These are phyloP conservation scores for Eimeria falciformis DNA, from an alignment of 169 alveolate species.

Conservation along the genomic window DNA sequence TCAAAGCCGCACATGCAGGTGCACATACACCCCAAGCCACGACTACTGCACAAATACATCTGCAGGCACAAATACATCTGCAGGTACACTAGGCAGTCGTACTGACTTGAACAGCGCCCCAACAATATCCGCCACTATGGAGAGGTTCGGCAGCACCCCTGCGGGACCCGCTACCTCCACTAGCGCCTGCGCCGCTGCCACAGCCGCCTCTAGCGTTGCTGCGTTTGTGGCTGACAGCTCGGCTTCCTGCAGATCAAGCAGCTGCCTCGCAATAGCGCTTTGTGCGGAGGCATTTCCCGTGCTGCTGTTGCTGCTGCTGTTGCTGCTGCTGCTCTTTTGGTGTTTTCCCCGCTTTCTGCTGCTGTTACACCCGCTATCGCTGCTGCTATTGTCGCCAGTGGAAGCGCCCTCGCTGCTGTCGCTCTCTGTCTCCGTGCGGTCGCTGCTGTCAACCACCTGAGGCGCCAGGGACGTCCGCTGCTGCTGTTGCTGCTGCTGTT, in stretches of 20 bases:
- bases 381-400: not conserved
- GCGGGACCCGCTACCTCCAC: constrained; percentile 23
- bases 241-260: constrained; percentile 9
- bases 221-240: constrained; percentile 37
- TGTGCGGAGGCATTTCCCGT: too few species aligned
- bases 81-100: not conserved
- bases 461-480: not conserved
- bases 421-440: constrained; percentile 24
- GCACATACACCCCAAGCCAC: too few species aligned
- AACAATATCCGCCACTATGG: not conserved
- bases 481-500: constrained; percentile 46
- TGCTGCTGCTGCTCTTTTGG: not conserved
- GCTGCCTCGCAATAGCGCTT: not conserved
- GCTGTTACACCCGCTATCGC: not conserved
- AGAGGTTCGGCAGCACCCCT: not conserved
- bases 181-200: constrained; percentile 7
- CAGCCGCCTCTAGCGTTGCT: constrained; percentile 33
- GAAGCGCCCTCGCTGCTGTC: constrained; percentile 9
- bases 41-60: too few species aligned
- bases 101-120: not conserved
- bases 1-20: too few species aligned
- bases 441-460: constrained; percentile 6
- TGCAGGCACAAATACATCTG: not conserved
- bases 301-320: not conserved
- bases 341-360: not conserved